Percentiles rank a stretch among this genome's conserved stretches.
These are phyloP conservation scores for Solanum hybrid DNA, from an alignment of 305 asterid genomes.

Conservation along the genomic window DNA sequence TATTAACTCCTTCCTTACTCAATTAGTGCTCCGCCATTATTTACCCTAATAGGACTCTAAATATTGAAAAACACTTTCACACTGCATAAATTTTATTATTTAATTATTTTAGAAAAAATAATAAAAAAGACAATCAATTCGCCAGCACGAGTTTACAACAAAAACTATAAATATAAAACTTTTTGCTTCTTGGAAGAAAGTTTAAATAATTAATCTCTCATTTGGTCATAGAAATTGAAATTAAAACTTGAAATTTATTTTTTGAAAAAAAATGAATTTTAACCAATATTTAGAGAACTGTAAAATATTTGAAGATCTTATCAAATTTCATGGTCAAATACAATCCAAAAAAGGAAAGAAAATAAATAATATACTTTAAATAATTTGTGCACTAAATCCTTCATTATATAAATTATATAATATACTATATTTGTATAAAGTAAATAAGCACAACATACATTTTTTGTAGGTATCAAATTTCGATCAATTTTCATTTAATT, in stretches of 20 bases:
- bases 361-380: too few species aligned
- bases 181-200: neutral
- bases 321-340: neutral
- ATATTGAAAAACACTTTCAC: too few species aligned
- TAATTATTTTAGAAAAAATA: too few species aligned
- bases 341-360: neutral
- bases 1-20: too few species aligned
- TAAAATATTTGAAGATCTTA: neutral
- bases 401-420: neutral
- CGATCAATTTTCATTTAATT: neutral
- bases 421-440: neutral
- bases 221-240: neutral
- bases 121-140: neutral
- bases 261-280: too few species aligned
- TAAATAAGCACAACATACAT: neutral
- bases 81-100: too few species aligned
- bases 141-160: neutral
- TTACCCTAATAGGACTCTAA: too few species aligned
- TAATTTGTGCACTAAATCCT: neutral
- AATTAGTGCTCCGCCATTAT: too few species aligned
- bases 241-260: neutral
- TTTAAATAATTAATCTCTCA: neutral
- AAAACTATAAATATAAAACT: neutral
- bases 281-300: too few species aligned
- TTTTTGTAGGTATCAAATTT: neutral